phyloP scores from a whole-genome alignment of 257 asterid species.

The Echium plantagineum region DNA sequence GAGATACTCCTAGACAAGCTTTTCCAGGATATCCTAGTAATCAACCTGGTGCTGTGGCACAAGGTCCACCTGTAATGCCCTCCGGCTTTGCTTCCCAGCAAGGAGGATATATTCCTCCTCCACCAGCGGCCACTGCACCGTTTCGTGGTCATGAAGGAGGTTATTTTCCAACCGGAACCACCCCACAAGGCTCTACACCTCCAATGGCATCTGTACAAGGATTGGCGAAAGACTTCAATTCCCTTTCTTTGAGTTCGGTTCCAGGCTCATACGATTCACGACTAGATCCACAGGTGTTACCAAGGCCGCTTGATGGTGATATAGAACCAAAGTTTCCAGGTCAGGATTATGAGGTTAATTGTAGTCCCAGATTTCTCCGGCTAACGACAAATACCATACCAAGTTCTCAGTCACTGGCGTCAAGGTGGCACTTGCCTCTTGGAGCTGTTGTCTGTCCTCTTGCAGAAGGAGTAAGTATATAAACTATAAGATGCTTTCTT shows the following conservation, averaged over 20 bases:
- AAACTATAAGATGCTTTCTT: neutral
- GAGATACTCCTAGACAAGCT: neutral
- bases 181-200: slow-evolving; percentile 34
- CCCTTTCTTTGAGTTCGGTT: slow-evolving; percentile 77
- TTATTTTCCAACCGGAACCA: slow-evolving; percentile 31
- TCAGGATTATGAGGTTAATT: slow-evolving; percentile 67
- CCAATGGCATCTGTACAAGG: slow-evolving; percentile 43
- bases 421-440: slow-evolving; percentile 89
- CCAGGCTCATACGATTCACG: slow-evolving; percentile 90
- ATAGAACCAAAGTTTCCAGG: slow-evolving; percentile 50
- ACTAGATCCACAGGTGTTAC: slow-evolving; percentile 56
- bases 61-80: slow-evolving; percentile 36
- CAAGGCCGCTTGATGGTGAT: slow-evolving; percentile 90
- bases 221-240: slow-evolving; percentile 73
- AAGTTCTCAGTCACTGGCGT: slow-evolving; percentile 77
- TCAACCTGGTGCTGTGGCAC: slow-evolving; percentile 36
- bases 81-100: slow-evolving; percentile 34
- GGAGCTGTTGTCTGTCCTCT: slow-evolving; percentile 96
- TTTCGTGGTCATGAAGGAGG: slow-evolving; percentile 52
- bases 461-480: slow-evolving; percentile 80
- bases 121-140: slow-evolving; percentile 29
- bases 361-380: slow-evolving; percentile 58
- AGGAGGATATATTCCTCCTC: slow-evolving; percentile 45
- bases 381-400: slow-evolving; percentile 79
- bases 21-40: slow-evolving; percentile 12